Percentiles rank a stretch among this genome's conserved stretches.
Evolutionary conservation across 1,284 basidiomycete species (phyloP).

Genomic region (Flammula alnicola): DNA sequence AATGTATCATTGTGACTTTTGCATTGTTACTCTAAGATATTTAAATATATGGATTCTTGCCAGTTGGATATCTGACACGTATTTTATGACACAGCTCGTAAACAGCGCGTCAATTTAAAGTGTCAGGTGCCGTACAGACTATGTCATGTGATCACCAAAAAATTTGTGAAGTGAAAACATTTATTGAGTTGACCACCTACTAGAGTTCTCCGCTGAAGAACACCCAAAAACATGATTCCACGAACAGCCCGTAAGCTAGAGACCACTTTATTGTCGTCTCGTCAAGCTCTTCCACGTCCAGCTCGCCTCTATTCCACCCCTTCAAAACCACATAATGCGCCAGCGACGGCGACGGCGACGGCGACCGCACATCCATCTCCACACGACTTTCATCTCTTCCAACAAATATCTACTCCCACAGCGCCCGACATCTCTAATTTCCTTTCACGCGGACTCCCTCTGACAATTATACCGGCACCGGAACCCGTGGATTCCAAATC

Average conservation of each 20-base stretch:
- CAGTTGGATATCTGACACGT: no score
- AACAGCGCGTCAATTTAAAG: no score
- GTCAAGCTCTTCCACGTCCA: constrained; percentile 68
- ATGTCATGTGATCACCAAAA: background rate
- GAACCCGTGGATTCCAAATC: constrained; percentile 48
- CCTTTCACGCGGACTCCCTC: constrained; percentile 48
- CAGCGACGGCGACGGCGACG: constrained; percentile 53
- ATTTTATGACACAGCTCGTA: no score
- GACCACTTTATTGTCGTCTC: constrained; percentile 68
- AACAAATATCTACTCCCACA: no score
- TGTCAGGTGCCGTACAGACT: no score
- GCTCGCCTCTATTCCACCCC: constrained; percentile 69
- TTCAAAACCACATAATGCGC: constrained; percentile 55
- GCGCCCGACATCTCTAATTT: constrained; percentile 38
- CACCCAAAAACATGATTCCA: constrained; percentile 44
- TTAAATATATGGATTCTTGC: no score
- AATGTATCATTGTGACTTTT: no score
- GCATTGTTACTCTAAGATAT: no score
- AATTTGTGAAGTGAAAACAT: no score
- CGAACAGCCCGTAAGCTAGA: constrained; percentile 51
- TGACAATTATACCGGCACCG: constrained; percentile 68
- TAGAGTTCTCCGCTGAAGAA: background rate
- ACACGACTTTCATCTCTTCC: constrained; percentile 47
- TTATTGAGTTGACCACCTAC: constrained; percentile 5
- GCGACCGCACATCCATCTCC: constrained; percentile 35